phyloP scores from a whole-genome alignment of 2,329 filamentous ascomycete species.

The Cordyceps farinosa region DNA sequence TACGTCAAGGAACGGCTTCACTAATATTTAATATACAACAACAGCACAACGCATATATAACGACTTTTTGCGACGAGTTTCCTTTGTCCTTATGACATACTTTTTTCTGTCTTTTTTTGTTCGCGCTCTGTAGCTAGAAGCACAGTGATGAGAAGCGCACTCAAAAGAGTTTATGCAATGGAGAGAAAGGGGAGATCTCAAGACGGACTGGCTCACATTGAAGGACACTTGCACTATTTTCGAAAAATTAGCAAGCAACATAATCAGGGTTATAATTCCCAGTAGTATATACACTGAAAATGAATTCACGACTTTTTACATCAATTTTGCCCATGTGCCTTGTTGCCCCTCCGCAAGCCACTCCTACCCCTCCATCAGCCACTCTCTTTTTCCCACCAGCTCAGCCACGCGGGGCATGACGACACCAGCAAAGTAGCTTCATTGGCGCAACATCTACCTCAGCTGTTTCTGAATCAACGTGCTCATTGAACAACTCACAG shows the following conservation, averaged over 20 bases:
- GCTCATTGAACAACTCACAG: not conserved
- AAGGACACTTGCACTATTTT: not conserved
- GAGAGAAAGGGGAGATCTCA: not conserved
- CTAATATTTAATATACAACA: conserved; percentile 22
- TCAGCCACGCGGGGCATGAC: conserved; percentile 19
- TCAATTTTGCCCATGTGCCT: not conserved
- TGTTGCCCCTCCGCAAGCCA: not conserved
- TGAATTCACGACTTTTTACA: not conserved
- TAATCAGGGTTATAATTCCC: not conserved
- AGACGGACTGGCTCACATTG: not conserved
- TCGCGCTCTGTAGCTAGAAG: conserved; percentile 1
- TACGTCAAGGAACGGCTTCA: conserved; percentile 63
- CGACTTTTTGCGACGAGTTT: conserved; percentile 7
- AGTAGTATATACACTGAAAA: not conserved
- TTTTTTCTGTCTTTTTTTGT: not conserved
- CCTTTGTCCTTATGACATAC: conserved; percentile 1
- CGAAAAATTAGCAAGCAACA: not conserved
- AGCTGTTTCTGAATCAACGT: not conserved
- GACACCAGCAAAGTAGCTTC: conserved; percentile 6
- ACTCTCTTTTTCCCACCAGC: not conserved
- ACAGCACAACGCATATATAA: conserved; percentile 6
- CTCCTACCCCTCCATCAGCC: conserved; percentile 15
- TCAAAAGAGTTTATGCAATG: not conserved
- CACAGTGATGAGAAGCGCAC: conserved; percentile 9
- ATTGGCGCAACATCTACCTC: not conserved